phyloP scores from a whole-genome alignment of 78 protist genomes.

The Blattamonas nauphoetae region DNA sequence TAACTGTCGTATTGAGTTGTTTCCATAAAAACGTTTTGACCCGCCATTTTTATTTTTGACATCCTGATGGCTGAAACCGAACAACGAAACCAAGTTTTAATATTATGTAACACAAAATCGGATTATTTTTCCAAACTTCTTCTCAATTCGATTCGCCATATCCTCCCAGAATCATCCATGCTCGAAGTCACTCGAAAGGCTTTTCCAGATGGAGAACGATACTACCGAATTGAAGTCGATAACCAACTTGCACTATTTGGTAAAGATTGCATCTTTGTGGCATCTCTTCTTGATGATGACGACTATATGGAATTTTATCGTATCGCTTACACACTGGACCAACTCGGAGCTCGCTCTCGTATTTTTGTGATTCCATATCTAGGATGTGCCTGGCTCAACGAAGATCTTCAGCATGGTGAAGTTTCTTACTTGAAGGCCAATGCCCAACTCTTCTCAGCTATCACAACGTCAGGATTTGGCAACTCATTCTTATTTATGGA shows the following conservation, averaged over 20 bases:
- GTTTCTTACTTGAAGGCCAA: not conserved
- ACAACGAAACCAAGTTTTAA: no score
- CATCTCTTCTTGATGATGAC: slow-evolving; percentile 10
- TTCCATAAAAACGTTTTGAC: no score
- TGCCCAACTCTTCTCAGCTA: not conserved
- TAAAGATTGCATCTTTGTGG: slow-evolving; percentile 17
- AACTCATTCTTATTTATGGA: slow-evolving; percentile 28
- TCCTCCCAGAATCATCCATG: not conserved
- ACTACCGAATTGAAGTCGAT: not conserved
- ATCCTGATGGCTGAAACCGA: no score
- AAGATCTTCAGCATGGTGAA: slow-evolving; percentile 1
- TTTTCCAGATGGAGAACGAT: not conserved
- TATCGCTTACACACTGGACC: slow-evolving; percentile 10
- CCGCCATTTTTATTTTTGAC: no score
- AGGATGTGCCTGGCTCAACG: slow-evolving; percentile 22
- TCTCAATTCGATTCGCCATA: no score
- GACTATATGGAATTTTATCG: slow-evolving; percentile 13
- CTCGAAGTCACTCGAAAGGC: not conserved
- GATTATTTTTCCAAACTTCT: no score
- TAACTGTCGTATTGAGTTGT: no score
- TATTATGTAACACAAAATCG: no score
- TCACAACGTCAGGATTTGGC: slow-evolving; percentile 15
- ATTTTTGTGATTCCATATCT: slow-evolving; percentile 27
- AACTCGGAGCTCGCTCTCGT: not conserved
- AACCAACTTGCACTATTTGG: slow-evolving; percentile 7